A percentile compares a stretch with the other conserved stretches of the same genome.
These are phyloP conservation scores for Neofusicoccum ribis DNA, from an alignment of 2,329 filamentous ascomycete species.

Conservation along the genomic window DNA sequence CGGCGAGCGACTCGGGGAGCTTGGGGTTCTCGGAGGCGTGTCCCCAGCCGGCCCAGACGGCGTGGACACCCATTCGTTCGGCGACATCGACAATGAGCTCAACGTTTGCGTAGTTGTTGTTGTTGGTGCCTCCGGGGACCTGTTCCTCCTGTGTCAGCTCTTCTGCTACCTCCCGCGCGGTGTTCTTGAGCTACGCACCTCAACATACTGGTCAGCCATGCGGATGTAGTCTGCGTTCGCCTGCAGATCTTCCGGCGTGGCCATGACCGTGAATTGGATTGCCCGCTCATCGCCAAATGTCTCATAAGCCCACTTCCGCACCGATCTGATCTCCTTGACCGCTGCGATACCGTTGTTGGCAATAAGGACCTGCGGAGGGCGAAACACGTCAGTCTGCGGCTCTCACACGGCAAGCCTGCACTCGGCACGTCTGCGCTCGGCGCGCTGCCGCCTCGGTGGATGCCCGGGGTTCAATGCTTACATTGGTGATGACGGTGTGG, in stretches of 20 bases:
- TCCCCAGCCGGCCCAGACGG: constrained; percentile 99
- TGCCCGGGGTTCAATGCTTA: constrained; percentile 52
- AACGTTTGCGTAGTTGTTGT: constrained; percentile 99
- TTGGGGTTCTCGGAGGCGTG: constrained; percentile 99
- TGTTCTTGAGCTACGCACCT: constrained; percentile 52
- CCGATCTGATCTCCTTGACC: constrained; percentile 98
- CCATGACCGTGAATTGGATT: constrained; percentile 99
- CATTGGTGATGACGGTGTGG: constrained; percentile 97
- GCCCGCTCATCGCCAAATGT: constrained; percentile 97
- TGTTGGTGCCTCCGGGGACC: constrained; percentile 97
- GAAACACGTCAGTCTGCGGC: neutral
- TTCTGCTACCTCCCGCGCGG: constrained; percentile 19
- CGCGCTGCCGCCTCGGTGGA: neutral
- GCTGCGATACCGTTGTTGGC: constrained; percentile 99
- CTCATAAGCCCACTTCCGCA: constrained; percentile 99
- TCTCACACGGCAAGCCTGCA: neutral
- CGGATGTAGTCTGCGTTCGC: constrained; percentile 99
- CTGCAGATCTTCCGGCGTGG: constrained; percentile 93
- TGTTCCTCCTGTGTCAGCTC: constrained; percentile 33
- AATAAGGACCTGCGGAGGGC: constrained; percentile 76
- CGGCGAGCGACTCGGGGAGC: constrained; percentile 91
- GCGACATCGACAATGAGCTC: constrained; percentile 98
- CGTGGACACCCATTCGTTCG: constrained; percentile 97
- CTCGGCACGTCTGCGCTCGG: neutral
- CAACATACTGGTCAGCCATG: constrained; percentile 99